Percentiles rank a stretch among this genome's conserved stretches.
These are phyloP conservation scores for Oryza rufipogon DNA, from an alignment of 176 grass and related monocot genomes.

Conservation along the genomic window DNA sequence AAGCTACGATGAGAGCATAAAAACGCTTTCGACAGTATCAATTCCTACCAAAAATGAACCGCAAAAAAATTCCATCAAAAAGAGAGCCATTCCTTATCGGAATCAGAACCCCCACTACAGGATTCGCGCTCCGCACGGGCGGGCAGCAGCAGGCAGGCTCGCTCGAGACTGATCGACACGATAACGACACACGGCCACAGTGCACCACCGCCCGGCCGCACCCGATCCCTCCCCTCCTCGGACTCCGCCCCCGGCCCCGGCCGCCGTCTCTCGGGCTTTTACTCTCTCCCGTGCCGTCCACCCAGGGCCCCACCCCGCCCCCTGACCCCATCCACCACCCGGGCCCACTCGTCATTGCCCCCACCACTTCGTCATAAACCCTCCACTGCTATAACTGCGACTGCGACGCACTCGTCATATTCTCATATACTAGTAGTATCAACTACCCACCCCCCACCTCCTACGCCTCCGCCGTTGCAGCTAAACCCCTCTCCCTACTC, in stretches of 20 bases:
- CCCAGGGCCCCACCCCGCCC: background rate
- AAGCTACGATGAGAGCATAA: background rate
- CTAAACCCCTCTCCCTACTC: background rate
- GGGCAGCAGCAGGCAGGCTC: background rate
- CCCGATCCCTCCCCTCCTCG: conserved; percentile 37
- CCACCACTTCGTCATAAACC: conserved; percentile 38
- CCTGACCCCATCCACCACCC: too few relatives aligned
- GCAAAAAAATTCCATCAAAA: background rate
- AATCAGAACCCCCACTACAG: conserved; percentile 24
- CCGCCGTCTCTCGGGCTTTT: conserved; percentile 60
- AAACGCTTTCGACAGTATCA: background rate
- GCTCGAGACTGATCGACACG: background rate
- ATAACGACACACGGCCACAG: conserved; percentile 13
- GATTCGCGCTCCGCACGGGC: background rate
- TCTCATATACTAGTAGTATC: background rate
- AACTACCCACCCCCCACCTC: conserved; percentile 39
- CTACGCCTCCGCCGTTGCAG: conserved; percentile 33
- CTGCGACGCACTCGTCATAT: background rate
- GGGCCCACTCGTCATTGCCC: conserved; percentile 24
- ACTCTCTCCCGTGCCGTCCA: conserved; percentile 42
- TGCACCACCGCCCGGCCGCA: background rate
- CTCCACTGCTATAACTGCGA: background rate
- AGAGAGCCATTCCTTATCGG: background rate
- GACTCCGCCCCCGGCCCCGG: conserved; percentile 3
- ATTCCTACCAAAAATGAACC: background rate